These are phyloP conservation scores for Dendrothele bispora DNA, from an alignment of 768 basidiomycete species.

Conservation along the genomic window DNA sequence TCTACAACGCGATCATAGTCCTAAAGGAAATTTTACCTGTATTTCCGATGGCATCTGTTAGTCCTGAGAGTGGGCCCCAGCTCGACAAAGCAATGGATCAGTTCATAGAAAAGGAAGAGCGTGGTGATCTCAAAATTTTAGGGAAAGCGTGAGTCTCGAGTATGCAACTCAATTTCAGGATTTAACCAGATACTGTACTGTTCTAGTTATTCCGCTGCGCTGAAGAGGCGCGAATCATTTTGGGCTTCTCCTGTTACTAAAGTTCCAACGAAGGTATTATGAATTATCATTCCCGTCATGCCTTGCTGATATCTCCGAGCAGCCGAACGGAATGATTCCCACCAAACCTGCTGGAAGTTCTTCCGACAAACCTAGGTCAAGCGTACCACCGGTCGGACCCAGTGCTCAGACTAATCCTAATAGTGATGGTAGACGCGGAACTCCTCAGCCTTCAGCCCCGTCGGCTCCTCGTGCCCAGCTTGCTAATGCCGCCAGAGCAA, in stretches of 20 bases:
- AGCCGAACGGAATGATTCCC: conserved; percentile 31
- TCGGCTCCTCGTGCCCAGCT: conserved; percentile 62
- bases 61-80: conserved; percentile 47
- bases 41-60: conserved; percentile 73
- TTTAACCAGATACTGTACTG: no score
- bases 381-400: conserved; percentile 41
- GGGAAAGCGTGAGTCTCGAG: conserved; percentile 65
- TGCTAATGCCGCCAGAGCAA: conserved; percentile 23
- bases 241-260: conserved; percentile 10
- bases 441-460: conserved; percentile 38
- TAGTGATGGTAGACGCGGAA: conserved; percentile 38
- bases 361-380: conserved; percentile 29
- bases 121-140: conserved; percentile 82
- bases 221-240: conserved; percentile 69
- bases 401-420: conserved; percentile 27
- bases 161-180: conserved; percentile 1
- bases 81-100: conserved; percentile 64
- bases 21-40: conserved; percentile 88
- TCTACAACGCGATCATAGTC: conserved; percentile 95
- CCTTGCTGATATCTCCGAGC: not conserved
- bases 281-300: no score
- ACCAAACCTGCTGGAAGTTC: conserved; percentile 30
- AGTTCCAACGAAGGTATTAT: conserved; percentile 8
- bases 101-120: conserved; percentile 72
- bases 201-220: conserved; percentile 65